These are phyloP conservation scores for Metarhizium sp. DNA, from an alignment of 2,329 filamentous ascomycete species.

Conservation along the genomic window DNA sequence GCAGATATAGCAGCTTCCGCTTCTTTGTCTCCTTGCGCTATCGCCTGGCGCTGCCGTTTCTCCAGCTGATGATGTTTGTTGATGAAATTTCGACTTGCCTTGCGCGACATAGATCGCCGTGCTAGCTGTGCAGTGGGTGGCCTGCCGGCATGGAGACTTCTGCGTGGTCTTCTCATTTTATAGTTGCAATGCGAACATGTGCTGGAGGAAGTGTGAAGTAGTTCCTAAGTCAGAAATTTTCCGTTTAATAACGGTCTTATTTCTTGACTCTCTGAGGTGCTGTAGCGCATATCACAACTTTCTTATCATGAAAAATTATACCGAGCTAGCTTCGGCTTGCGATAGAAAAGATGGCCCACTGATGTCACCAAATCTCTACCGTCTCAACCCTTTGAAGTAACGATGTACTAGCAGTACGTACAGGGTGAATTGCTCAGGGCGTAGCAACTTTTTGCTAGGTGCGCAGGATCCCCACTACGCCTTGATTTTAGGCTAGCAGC, in stretches of 20 bases:
- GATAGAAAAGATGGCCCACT: too few relatives aligned
- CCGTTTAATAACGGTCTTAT: background rate
- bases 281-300: background rate
- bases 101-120: constrained; percentile 51
- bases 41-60: constrained; percentile 50
- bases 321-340: too few relatives aligned
- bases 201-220: background rate
- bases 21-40: constrained; percentile 38
- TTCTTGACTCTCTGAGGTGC: background rate
- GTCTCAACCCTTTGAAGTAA: constrained; percentile 17
- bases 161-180: constrained; percentile 32
- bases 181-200: background rate
- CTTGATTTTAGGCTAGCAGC: too few relatives aligned
- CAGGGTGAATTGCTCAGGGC: too few relatives aligned
- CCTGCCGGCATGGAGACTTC: constrained; percentile 40
- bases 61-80: constrained; percentile 57
- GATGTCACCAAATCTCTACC: background rate
- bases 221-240: background rate
- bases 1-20: constrained; percentile 36
- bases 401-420: too few relatives aligned
- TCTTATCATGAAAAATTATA: too few relatives aligned
- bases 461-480: too few relatives aligned
- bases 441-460: too few relatives aligned
- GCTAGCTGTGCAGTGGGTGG: constrained; percentile 42
- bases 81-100: constrained; percentile 54